Base-by-base conservation (phyloP, 2,329 filamentous ascomycete genomes). In the Laburnicola sp. region DNA sequence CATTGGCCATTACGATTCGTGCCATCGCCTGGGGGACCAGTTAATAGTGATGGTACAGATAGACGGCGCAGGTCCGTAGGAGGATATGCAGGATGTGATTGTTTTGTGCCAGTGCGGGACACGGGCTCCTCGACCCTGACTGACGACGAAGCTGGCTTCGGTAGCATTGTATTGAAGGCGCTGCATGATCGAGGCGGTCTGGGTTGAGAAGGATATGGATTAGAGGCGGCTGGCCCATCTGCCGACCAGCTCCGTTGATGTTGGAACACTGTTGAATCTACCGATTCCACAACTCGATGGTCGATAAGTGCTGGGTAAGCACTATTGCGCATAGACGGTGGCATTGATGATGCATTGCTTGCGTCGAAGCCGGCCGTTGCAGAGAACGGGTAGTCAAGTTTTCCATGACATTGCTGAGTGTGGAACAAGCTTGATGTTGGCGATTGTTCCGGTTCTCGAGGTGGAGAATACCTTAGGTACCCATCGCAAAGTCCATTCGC, bases 31-130 rank as follows among this genome's bases (percentile, higher is more conserved):
- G 63, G 54, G 2, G 62, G 55, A 9, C 57, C 60, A 6, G 64
- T 60, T 4, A 89, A 73, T 6, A 89, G 71, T 9, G 85, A 88
- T 60, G 82, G 83, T 28, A 89, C 85, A 6, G 86, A 87, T 22
- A 89, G 74, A 10, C 66, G 73, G 8, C 79, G 77, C 26, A 80
- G 59, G 49, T 81, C 78, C 26, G 75, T 64, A 42, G 74, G 67
- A 11, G 72, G 66, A 39, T 74, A 66, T 21, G 60, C 37, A 16
- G 62, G 62, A 22, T 51, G 45, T n/a, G 64, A 48, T 38, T 59
- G 49, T 35, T 58, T 58, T n/a, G 60, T 51, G 28, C 56, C 54
- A 25, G 55, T 53, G 21, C 60, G 63, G 34, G 57, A 30, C 16
- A 45, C 50, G 25, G 52, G 52, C 9, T 74, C 72, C 41, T 74